phyloP scores from a whole-genome alignment of 2,329 filamentous ascomycete species.

The Zasmidium cellare region DNA sequence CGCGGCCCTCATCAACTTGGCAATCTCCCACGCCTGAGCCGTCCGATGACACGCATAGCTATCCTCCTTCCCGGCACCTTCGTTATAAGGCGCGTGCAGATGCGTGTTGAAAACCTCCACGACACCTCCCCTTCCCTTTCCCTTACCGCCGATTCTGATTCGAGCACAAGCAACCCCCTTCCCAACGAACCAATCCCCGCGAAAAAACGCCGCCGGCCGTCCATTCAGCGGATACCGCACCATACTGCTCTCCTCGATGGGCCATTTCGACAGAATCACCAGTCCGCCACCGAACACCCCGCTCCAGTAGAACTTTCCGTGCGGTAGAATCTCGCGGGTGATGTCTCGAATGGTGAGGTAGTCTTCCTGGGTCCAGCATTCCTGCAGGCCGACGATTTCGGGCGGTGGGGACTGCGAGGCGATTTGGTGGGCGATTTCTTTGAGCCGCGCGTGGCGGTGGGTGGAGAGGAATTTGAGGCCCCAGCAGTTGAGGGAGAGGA shows the following conservation, averaged over 20 bases:
- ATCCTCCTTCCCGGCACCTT: slow-evolving; percentile 63
- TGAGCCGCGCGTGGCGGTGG: slow-evolving; percentile 72
- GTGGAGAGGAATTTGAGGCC: slow-evolving; percentile 85
- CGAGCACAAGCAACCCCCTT: slow-evolving; percentile 87
- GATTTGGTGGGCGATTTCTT: slow-evolving; percentile 80
- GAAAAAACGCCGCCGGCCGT: slow-evolving; percentile 86
- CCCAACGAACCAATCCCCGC: slow-evolving; percentile 94
- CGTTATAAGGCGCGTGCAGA: slow-evolving; percentile 81
- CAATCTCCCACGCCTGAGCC: slow-evolving; percentile 91
- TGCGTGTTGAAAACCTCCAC: slow-evolving; percentile 90
- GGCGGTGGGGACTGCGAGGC: slow-evolving; percentile 67
- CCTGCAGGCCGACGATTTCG: slow-evolving; percentile 88
- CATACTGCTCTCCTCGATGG: slow-evolving; percentile 88
- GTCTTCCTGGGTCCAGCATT: slow-evolving; percentile 88
- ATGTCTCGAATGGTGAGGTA: slow-evolving; percentile 74
- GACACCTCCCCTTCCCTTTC: slow-evolving; percentile 61
- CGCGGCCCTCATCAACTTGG: slow-evolving; percentile 82
- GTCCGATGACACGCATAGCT: slow-evolving; percentile 88
- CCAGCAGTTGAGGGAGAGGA: slow-evolving; percentile 96
- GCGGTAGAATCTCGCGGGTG: slow-evolving; percentile 73
- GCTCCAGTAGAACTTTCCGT: slow-evolving; percentile 89
- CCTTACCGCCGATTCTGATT: slow-evolving; percentile 73
- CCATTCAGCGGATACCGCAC: slow-evolving; percentile 86
- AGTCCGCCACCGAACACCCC: slow-evolving; percentile 88
- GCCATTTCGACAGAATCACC: slow-evolving; percentile 87